These are phyloP conservation scores for Mycena rosella DNA, from an alignment of 768 basidiomycete genomes.

Conservation along the genomic window DNA sequence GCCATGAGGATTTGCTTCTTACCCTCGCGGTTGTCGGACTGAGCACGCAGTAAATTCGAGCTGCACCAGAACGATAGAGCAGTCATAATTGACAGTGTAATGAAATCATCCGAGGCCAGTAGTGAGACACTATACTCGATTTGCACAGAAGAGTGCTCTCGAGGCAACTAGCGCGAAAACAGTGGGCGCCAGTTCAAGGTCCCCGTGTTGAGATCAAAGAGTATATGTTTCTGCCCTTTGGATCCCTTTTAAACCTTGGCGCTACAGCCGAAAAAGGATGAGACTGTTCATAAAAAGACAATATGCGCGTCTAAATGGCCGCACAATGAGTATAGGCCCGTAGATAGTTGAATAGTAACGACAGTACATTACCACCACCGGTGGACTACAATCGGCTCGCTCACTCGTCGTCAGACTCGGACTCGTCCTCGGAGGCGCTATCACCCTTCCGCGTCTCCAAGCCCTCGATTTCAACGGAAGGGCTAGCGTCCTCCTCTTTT, in stretches of 20 bases:
- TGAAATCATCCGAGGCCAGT: constrained; percentile 14
- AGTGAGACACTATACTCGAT: constrained; percentile 27
- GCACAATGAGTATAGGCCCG: constrained; percentile 21
- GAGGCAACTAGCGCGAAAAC: constrained; percentile 16
- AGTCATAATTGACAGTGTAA: constrained; percentile 11
- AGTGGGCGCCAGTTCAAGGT: constrained; percentile 17
- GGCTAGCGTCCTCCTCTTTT: constrained; percentile 53
- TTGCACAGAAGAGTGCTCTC: constrained; percentile 9
- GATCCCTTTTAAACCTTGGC: constrained; percentile 11
- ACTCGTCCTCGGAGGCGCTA: constrained; percentile 50
- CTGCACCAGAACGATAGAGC: constrained; percentile 22
- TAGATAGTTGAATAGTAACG: constrained; percentile 16
- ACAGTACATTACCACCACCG: constrained; percentile 38
- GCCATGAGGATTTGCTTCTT: constrained; percentile 18
- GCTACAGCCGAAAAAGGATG: constrained; percentile 23
- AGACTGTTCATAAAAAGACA: constrained; percentile 25
- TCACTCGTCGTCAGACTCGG: constrained; percentile 45
- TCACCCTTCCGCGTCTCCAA: constrained; percentile 50
- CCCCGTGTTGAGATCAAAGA: constrained; percentile 27
- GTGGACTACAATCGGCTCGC: constrained; percentile 36
- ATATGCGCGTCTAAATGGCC: constrained; percentile 21
- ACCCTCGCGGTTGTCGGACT: constrained; percentile 19
- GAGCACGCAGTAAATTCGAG: constrained; percentile 21
- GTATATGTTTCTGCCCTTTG: constrained; percentile 11
- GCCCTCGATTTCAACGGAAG: constrained; percentile 72